Evolutionary conservation across 2,329 filamentous ascomycete genomes (phyloP).

Genomic region (Colletotrichum acutatum): DNA sequence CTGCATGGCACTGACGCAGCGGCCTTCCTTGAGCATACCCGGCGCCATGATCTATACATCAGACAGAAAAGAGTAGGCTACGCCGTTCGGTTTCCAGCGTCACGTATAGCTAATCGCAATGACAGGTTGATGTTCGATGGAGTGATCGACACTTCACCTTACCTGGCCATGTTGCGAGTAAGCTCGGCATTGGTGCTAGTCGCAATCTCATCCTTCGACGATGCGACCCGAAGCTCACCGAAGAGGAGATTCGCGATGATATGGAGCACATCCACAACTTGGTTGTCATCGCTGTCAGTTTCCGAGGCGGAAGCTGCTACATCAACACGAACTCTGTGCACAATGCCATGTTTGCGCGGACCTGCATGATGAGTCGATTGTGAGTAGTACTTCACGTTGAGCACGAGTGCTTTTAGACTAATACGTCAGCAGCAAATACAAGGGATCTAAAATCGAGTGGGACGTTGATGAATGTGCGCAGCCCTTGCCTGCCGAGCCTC

Average conservation of each 20-base stretch:
- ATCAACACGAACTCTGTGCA: slow-evolving; percentile 83
- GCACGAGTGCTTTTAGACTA: slow-evolving; percentile 28
- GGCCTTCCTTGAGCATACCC: slow-evolving; percentile 73
- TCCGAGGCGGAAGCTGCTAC: slow-evolving; percentile 68
- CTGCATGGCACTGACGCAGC: slow-evolving; percentile 70
- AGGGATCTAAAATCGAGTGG: slow-evolving; percentile 76
- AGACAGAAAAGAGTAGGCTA: slow-evolving; percentile 70
- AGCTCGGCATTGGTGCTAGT: slow-evolving; percentile 73
- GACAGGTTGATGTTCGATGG: slow-evolving; percentile 77
- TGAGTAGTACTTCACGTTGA: slow-evolving; percentile 45
- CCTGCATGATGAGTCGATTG: slow-evolving; percentile 77
- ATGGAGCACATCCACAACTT: slow-evolving; percentile 87
- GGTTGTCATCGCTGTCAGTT: slow-evolving; percentile 73
- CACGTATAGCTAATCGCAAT: background rate
- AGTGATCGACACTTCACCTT: slow-evolving; percentile 76
- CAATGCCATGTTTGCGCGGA: slow-evolving; percentile 79
- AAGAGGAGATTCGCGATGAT: slow-evolving; percentile 74
- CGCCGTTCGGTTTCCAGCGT: background rate
- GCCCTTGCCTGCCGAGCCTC: slow-evolving; percentile 53
- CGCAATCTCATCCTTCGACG: slow-evolving; percentile 78
- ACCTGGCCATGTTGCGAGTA: slow-evolving; percentile 69
- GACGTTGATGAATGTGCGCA: slow-evolving; percentile 78
- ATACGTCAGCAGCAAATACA: slow-evolving; percentile 70
- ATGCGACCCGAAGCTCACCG: slow-evolving; percentile 68
- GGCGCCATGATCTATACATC: slow-evolving; percentile 75